Base-by-base conservation (phyloP, 1,139 yeast species). In the Pichia sp. region DNA sequence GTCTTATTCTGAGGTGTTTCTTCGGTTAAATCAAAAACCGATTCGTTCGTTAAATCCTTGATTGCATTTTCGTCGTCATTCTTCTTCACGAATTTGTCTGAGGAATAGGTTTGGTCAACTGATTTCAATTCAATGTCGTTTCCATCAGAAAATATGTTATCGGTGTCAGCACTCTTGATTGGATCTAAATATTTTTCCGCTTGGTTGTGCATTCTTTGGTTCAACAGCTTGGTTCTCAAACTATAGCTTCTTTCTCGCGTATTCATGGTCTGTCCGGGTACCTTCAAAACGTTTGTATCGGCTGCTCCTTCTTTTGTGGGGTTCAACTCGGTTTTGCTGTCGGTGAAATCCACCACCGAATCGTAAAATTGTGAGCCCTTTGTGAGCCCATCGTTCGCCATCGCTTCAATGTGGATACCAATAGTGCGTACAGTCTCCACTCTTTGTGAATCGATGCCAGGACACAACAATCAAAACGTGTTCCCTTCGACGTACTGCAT, bases 231-330 rank as follows among this genome's bases (percentile, higher is more conserved):
- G 0, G 88, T 74, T 53, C 95, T 71, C 45, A 85, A 65, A 3
- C 92, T 82, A 49, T 81, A 77, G 0, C 94, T 90, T 58, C 95
- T 67, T 51, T 76, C 78, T 51, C 92, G 68, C 41, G 75, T 63
- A 40, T 58, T 51, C 47, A 55, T 55, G 1, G 62, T 55, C 29
- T 49, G 33, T 8, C 9, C 33, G 9, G 33, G 33, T 31, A 8
- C 33, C 10, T 31, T 31, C 33, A 31, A 31, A 8, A 31, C 10
- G 10, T 31, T 31, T 8, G 7, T 31, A 10, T 31, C 23, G 23
- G 23, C 23, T 16, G 23, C 23, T 16, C 23, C 23, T 16, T 16
- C 23, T 16, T 16, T 16, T 16, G 23, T 16, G 23, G 23, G 23
- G 23, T 16, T 16, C 23, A 16, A 16, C 23, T 16, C 23, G 23